Base-by-base conservation (phyloP, 2,329 filamentous ascomycete genomes). In the Ophiostoma tasmaniense region DNA sequence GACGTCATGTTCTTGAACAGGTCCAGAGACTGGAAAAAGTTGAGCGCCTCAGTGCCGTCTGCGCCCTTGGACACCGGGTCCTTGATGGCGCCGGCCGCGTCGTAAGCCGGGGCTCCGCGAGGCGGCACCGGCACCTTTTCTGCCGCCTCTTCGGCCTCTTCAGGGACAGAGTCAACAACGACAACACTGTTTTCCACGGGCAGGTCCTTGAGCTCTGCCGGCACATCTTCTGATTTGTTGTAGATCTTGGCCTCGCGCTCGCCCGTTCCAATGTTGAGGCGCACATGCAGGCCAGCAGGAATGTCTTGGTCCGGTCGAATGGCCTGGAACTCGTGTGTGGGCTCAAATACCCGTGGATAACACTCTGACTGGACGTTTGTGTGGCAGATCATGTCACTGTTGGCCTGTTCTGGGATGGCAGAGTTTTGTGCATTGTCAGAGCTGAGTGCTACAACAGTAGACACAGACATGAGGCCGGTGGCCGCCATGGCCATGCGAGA, bases 231-330 rank as follows among this genome's bases (percentile, higher is more conserved):
- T 14, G 79, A 79, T 0, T 85, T 85, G 22, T 87, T 81, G 76
- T 90, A 86, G 71, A 90, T 80, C 74, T 89, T 88, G 72, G 88
- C 89, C 75, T 90, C 87, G 73, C 86, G 88, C 72, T 81, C 73
- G 28, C 89, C 88, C 0, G 87, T 88, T 73, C 82, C 81, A 64
- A 91, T 81, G 74, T 91, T 85, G 68, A 91, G 77, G 52, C 88
- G 84, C 67, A 90, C 82, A 75, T 91, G 89, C 4, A 91, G 81
- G 6, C 89, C 89, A 0, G 81, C 78, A 0, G 89, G 88, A 3
- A 91, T 75, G 50, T 89, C 84, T 76, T 91, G 89, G 73, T 89
- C 89, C 45, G 86, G 82, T 70, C 82, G 85, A 55, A 91, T 81
- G 8, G 78, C 74, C 75, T 89, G 87, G 72, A 90, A 91, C 69